Evolutionary conservation across 1,284 basidiomycete species (phyloP), one percentile per base, ranked within the genome.

Genomic region (Malassezia brasiliensis): DNA sequence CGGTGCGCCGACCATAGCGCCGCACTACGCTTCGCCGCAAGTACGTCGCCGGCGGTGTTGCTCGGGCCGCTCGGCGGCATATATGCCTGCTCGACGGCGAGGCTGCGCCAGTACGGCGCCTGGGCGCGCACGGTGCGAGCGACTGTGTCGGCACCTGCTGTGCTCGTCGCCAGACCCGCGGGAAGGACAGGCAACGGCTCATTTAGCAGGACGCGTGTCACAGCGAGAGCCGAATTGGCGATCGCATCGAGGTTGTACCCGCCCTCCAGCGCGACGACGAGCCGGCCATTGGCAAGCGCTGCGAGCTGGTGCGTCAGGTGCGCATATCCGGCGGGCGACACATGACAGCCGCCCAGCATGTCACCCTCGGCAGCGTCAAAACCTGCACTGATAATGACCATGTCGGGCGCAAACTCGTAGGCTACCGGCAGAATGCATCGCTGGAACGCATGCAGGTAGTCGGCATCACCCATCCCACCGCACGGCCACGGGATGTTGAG

Each of bases 261-360:
- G 17, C 94, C 94, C 88, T 99, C 94, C 28, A 99, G 81, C 4
- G 90, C 90, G 20, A 94, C 89, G 12, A 94, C 88, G 7, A 96
- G 68, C 66, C 84, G 86, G 6, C 94, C 94, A 4, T 84, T 82
- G 11, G 93, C 91, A 9, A 98, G 79, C n/a, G 86, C 83, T 39
- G 83, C 82, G 3, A 99, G 80, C 85, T 94, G 90, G 68, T 96
- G 87, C 2, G 94, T 96, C 91, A 99, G 96, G 68, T 96, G 93
- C 0, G 90, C 90, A 74, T 90, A 99, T 1, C 90, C 93, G n/a
- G 83, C 81, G 0, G 94, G 94, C 1, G 87, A 82, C 54, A 99
- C 91, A 61, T 83, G 79, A 71, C 90, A 96, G 76, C 84, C 84
- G 22, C 94, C 94, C 5, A 99, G 82, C 42, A 84, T 82, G 72